Conservation (phyloP, 805 yeast genomes). For the Tanozyma kutaoensis region DNA sequence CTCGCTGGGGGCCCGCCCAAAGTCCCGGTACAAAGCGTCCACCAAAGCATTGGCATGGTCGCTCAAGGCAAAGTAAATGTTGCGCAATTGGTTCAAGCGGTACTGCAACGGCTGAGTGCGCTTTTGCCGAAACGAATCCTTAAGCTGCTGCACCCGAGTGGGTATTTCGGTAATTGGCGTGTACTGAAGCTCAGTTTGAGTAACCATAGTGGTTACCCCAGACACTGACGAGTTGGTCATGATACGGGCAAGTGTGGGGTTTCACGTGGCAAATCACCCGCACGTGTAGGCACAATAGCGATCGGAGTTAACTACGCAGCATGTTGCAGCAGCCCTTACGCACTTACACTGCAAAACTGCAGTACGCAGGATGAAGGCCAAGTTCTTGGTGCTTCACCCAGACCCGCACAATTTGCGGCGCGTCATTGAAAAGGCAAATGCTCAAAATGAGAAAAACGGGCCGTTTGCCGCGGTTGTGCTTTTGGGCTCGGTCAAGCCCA, state of each 20-base stretch:
- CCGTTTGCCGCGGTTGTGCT: slow-evolving; percentile 48
- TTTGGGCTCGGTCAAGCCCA: slow-evolving; percentile 22
- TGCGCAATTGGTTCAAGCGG: slow-evolving; percentile 52
- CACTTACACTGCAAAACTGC: too few relatives aligned
- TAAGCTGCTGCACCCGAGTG: slow-evolving; percentile 27
- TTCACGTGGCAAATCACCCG: too few relatives aligned
- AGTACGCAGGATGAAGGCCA: too few relatives aligned
- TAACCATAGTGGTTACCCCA: too few relatives aligned
- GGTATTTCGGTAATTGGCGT: slow-evolving; percentile 41
- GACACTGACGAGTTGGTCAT: too few relatives aligned
- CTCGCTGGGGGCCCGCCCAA: slow-evolving; percentile 53
- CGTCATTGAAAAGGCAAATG: slow-evolving; percentile 30
- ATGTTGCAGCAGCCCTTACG: too few relatives aligned
- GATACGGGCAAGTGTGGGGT: too few relatives aligned
- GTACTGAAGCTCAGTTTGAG: too few relatives aligned
- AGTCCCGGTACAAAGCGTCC: slow-evolving; percentile 51
- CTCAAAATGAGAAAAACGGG: slow-evolving; percentile 44
- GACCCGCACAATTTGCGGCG: slow-evolving; percentile 26
- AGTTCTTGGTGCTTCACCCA: slow-evolving; percentile 34
- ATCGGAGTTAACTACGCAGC: too few relatives aligned
- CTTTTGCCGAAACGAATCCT: slow-evolving; percentile 25
- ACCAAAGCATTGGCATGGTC: slow-evolving; percentile 44
- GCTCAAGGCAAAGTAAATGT: slow-evolving; percentile 47
- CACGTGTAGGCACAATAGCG: too few relatives aligned
- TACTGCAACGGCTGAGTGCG: slow-evolving; percentile 37